Evolutionary conservation across 495 filamentous ascomycete genomes (phyloP), one percentile per base, ranked within the genome.

Genomic region (Pseudoneurospora amorphoporcata): DNA sequence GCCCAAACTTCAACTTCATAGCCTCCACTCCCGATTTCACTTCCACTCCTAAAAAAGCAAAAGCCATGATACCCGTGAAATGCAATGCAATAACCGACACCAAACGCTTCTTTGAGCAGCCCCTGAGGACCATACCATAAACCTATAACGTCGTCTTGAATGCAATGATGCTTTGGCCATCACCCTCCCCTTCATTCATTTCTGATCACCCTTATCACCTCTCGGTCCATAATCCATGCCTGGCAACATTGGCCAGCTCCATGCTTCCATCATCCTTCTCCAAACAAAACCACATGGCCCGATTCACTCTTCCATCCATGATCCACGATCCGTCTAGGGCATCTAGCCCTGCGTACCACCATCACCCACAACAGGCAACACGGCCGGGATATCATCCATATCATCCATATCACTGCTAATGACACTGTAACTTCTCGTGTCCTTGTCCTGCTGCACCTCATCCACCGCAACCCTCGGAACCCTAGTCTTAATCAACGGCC

Each of bases 381-480:
- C 74, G 10, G 79, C 77, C 29, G 77, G 77, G 58, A 81, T 81
- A 69, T 81, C 81, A 43, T 83, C 79, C 77, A 80, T 79, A 39
- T 80, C 77, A 42, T 78, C 74, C 73, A 77, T 78, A 39, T 78
- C 75, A 37, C 77, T 79, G 61, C 76, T 77, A 6, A 73, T 71
- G 1, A 42, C 71, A 39, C 74, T 71, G 39, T 38, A 35, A 8
- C 39, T 40, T 16, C 47, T 35, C 3, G 71, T n/a, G 5, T 42
- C 40, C n/a, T 14, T 29, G 9, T 70, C 37, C 8, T 7, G 17
- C 23, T 7, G 17, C 23, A 17, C 37, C 43, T 73, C 39, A 38
- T 17, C 35, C 23, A 23, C 23, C 23, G 23, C 23, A 23, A 23
- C 23, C 0, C 23, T 0, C 23, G 29, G 32, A 3, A 39, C 53